Evolutionary conservation across 2,329 filamentous ascomycete genomes (phyloP).

Genomic region (Penicillium sp.): DNA sequence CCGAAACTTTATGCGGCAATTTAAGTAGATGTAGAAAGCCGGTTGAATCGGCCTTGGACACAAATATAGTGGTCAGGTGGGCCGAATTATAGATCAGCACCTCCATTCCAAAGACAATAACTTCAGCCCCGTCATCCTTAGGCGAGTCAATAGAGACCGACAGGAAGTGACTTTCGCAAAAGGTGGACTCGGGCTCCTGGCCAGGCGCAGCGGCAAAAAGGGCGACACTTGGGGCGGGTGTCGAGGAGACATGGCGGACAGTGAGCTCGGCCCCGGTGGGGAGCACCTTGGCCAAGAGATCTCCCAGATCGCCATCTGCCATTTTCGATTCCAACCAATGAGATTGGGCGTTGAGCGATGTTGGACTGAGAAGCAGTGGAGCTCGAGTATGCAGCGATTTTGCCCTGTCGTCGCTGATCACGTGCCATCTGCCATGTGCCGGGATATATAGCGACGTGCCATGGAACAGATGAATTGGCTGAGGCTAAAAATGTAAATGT

Average conservation of each 20-base stretch:
- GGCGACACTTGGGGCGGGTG: constrained; percentile 70
- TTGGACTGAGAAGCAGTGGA: constrained; percentile 19
- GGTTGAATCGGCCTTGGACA: constrained; percentile 96
- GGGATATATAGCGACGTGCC: neutral
- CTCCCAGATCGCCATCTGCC: constrained; percentile 38
- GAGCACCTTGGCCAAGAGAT: constrained; percentile 54
- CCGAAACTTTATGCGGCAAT: constrained; percentile 63
- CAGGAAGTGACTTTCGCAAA: constrained; percentile 81
- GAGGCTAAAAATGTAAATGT: neutral
- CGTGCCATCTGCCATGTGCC: constrained; percentile 11
- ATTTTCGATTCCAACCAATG: constrained; percentile 24
- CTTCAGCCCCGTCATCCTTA: constrained; percentile 41
- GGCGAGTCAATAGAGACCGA: constrained; percentile 53
- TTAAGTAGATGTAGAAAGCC: constrained; percentile 73
- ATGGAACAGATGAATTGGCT: neutral
- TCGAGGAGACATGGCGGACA: constrained; percentile 84
- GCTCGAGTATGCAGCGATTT: constrained; percentile 10
- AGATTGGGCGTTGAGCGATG: constrained; percentile 14
- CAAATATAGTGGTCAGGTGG: constrained; percentile 81
- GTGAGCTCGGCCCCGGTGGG: constrained; percentile 61
- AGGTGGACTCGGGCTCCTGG: constrained; percentile 72
- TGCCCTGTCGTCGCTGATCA: constrained; percentile 15
- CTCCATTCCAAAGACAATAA: constrained; percentile 82
- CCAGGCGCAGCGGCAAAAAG: constrained; percentile 79
- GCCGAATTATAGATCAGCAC: constrained; percentile 82